These are phyloP conservation scores for Collariella sp. DNA, from an alignment of 495 filamentous ascomycete genomes.

Conservation along the genomic window DNA sequence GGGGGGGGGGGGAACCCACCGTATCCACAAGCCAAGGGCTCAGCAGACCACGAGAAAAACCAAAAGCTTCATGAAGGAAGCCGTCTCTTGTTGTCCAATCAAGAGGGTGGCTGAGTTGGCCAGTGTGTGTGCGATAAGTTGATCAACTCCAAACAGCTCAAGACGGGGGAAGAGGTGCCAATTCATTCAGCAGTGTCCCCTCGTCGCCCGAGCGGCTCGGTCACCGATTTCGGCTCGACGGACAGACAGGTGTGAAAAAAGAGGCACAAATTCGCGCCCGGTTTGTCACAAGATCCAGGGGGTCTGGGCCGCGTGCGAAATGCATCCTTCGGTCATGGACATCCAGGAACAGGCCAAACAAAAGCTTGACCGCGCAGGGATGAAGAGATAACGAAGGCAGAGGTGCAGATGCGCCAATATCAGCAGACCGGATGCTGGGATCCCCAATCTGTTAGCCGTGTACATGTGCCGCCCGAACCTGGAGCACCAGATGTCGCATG, in stretches of 20 bases:
- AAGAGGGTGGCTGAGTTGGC: background rate
- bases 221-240: constrained; percentile 10
- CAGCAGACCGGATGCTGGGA: constrained; percentile 1
- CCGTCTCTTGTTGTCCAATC: constrained; percentile 8
- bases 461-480: background rate
- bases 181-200: background rate
- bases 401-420: constrained; percentile 9
- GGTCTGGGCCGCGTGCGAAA: background rate
- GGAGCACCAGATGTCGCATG: background rate
- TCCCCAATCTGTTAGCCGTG: constrained; percentile 8
- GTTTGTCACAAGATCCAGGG: constrained; percentile 14
- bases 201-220: background rate
- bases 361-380: background rate
- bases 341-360: background rate
- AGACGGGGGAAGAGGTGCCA: background rate
- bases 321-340: background rate
- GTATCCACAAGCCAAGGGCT: constrained; percentile 6
- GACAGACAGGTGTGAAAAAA: background rate
- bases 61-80: constrained; percentile 2
- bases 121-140: background rate
- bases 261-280: background rate
- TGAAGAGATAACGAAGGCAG: background rate
- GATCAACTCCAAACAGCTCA: background rate
- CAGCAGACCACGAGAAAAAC: constrained; percentile 3
- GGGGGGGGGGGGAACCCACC: constrained; percentile 6